Evolutionary conservation across 1,139 yeast genomes (phyloP), one percentile per base, ranked within the genome.

Genomic region (Pichia sorboxylosa): DNA sequence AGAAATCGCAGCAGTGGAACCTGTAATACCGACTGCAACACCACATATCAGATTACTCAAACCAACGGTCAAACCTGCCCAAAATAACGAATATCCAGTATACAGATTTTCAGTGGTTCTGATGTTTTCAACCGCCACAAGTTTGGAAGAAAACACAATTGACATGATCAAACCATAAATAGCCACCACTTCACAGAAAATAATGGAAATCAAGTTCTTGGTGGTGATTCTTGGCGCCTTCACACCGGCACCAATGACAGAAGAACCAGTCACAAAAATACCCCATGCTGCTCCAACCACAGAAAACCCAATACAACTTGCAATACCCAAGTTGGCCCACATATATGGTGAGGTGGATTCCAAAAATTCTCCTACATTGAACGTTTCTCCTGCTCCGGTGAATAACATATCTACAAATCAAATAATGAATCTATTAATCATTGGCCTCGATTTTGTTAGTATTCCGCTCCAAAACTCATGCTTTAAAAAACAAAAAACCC

Each of bases 221-320:
- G 99, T 92, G 30, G 97, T 87, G 55, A 92, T 92, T 55, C 97
- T 67, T 31, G 98, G 98, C 4, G 94, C 90, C 57, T 83, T 83
- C 40, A 92, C 96, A 62, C 98, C 98, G 5, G 98, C 98, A 46
- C 99, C 99, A 40, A 92, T 62, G 46, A 92, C 83, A 26, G 95
- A 76, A 2, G 96, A 69, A 26, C 99, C 99, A 1, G 97, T 90
- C 41, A 92, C 73, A 57, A 90, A 92, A 45, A 92, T 92, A 43
- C 99, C 99, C 97, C 98, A 90, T 10, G 98, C 98, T 14, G 98
- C 98, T 28, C 98, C 99, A 29, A 87, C 80, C 14, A 92, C 97
- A 35, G 93, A 78, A 40, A 92, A 68, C 11, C 98, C 97, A 48
- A 92, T 85, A 59, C 98, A 90, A 36, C 76, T 59, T n/a, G 81